Evolutionary conservation across 108 stramenopile species (phyloP).

Genomic region (Aurantiochytrium sp.): DNA sequence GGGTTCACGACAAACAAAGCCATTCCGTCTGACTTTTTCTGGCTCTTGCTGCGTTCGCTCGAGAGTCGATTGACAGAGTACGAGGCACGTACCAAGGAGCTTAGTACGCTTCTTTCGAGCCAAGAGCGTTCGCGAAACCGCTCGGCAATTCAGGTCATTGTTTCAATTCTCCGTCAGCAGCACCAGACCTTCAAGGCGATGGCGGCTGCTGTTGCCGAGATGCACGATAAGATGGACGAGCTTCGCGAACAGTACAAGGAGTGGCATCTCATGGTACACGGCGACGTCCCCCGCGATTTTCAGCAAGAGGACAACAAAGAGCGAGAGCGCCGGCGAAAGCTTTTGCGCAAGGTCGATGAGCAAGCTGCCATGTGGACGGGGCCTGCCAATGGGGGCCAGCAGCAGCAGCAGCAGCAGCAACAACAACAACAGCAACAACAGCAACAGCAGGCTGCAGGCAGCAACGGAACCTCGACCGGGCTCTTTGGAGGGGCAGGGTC

Average conservation of each 20-base stretch:
- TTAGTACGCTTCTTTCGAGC: neutral
- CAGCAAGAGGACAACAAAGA: constrained; percentile 20
- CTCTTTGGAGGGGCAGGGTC: neutral
- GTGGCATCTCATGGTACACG: neutral
- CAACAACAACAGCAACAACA: neutral
- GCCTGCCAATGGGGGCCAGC: neutral
- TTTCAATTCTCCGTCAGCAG: neutral
- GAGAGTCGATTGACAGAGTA: neutral
- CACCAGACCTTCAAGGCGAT: constrained; percentile 1
- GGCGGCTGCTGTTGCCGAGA: neutral
- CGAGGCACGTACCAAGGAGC: neutral
- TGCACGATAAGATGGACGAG: constrained; percentile 11
- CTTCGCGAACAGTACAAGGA: constrained; percentile 13
- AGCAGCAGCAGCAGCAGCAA: neutral
- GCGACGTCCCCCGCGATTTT: neutral
- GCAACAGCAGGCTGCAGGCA: neutral
- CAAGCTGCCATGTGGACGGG: neutral
- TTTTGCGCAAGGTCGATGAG: constrained; percentile 15
- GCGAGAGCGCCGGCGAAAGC: constrained; percentile 3
- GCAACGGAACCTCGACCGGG: neutral
- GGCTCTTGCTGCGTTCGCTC: neutral
- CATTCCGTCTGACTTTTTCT: neutral
- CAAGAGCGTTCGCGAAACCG: neutral
- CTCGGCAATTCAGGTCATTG: neutral
- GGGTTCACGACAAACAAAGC: neutral